phyloP scores from a whole-genome alignment of 2,329 filamentous ascomycete genomes.

The Aquanectria penicillioides region DNA sequence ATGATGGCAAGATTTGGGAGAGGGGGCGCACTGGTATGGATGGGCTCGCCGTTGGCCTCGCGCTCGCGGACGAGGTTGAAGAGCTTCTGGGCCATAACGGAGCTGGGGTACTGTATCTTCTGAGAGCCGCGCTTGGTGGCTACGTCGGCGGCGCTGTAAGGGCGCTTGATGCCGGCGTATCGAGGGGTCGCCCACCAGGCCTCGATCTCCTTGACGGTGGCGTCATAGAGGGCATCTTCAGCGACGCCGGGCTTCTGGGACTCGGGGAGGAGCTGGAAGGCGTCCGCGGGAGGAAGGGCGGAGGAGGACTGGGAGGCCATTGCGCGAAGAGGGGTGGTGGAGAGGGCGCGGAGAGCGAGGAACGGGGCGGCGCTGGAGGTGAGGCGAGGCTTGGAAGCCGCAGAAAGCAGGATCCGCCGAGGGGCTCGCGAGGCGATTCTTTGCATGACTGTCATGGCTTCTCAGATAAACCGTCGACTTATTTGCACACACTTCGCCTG shows the following conservation, averaged over 20 bases:
- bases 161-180: conserved; percentile 88
- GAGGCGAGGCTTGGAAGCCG: conserved; percentile 27
- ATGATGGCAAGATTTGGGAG: neutral
- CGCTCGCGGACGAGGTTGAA: conserved; percentile 88
- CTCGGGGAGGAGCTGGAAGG: conserved; percentile 87
- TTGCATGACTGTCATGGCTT: conserved; percentile 43
- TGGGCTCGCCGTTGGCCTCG: conserved; percentile 81
- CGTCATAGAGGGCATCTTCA: conserved; percentile 86
- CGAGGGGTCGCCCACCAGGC: conserved; percentile 90
- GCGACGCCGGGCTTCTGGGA: conserved; percentile 79
- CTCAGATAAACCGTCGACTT: neutral
- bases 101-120: conserved; percentile 89
- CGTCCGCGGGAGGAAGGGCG: conserved; percentile 66
- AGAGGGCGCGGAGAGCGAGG: conserved; percentile 44
- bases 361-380: conserved; percentile 26
- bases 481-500: too few relatives aligned
- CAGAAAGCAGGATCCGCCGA: conserved; percentile 40
- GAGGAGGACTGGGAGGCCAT: conserved; percentile 47
- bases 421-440: conserved; percentile 45
- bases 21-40: conserved; percentile 81
- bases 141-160: conserved; percentile 90
- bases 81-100: conserved; percentile 92
- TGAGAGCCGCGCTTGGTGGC: conserved; percentile 92
- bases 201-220: conserved; percentile 85
- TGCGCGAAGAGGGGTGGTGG: conserved; percentile 38